Conservation (phyloP, 345 rosid species). For the Pistacia vera region DNA sequence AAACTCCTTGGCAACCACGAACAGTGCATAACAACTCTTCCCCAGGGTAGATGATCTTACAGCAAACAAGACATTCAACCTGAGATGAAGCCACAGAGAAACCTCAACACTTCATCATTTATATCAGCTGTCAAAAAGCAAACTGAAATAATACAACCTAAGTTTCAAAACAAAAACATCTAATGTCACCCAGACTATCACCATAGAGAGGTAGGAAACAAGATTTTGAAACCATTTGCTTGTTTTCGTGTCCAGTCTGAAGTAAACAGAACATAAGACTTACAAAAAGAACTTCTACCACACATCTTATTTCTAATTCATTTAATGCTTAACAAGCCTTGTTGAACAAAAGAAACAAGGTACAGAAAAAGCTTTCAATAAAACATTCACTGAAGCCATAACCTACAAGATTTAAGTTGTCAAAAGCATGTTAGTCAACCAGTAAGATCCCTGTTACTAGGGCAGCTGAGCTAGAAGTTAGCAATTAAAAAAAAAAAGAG, state of each 20-base stretch:
- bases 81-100: constrained; percentile 31
- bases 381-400: not conserved
- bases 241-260: not conserved
- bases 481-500: not conserved
- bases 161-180: not conserved
- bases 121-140: not conserved
- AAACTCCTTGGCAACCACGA: constrained; percentile 61
- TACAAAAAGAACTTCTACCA: not conserved
- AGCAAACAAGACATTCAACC: constrained; percentile 74
- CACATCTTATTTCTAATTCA: not conserved
- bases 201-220: not conserved
- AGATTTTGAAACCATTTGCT: not conserved
- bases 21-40: constrained; percentile 71
- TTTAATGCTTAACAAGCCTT: not conserved
- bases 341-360: not conserved
- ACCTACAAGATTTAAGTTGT: not conserved
- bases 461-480: not conserved
- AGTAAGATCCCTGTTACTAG: not conserved
- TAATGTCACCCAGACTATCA: not conserved
- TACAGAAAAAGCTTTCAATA: not conserved
- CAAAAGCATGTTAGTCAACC: not conserved
- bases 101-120: not conserved
- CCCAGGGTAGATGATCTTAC: constrained; percentile 49
- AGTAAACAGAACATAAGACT: not conserved
- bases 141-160: not conserved